Conservation (phyloP, 2,329 filamentous ascomycete genomes). For the Monascus ruber region DNA sequence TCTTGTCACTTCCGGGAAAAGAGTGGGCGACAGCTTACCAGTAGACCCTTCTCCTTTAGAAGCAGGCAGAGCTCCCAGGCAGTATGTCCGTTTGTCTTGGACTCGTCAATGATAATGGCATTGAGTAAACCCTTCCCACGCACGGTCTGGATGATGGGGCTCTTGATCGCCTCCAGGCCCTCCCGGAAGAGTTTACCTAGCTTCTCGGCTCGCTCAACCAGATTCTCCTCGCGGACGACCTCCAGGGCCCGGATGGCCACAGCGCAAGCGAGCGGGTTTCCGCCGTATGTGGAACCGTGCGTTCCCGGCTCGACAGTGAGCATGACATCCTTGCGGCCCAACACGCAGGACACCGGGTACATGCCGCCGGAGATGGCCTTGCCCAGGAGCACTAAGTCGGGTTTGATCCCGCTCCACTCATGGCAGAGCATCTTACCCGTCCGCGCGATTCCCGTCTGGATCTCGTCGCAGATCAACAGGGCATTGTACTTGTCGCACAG, state of each 20-base stretch:
- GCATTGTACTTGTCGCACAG: slow-evolving; percentile 95
- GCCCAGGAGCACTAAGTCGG: slow-evolving; percentile 85
- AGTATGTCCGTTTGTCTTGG: slow-evolving; percentile 68
- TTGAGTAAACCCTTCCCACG: slow-evolving; percentile 92
- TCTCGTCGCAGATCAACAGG: slow-evolving; percentile 93
- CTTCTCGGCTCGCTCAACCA: slow-evolving; percentile 70
- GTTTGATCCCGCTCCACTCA: slow-evolving; percentile 90
- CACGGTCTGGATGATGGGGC: slow-evolving; percentile 67
- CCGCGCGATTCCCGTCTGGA: slow-evolving; percentile 92
- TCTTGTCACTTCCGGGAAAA: background rate
- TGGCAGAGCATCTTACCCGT: slow-evolving; percentile 90
- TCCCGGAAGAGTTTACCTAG: slow-evolving; percentile 76
- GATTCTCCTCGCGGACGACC: slow-evolving; percentile 80
- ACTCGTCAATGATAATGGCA: slow-evolving; percentile 90
- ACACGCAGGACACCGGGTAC: slow-evolving; percentile 94
- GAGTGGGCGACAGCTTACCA: slow-evolving; percentile 49
- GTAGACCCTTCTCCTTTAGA: slow-evolving; percentile 84
- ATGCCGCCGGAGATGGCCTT: slow-evolving; percentile 98
- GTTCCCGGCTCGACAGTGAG: slow-evolving; percentile 91
- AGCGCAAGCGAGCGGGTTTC: slow-evolving; percentile 89
- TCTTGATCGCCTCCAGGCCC: slow-evolving; percentile 62
- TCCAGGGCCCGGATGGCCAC: slow-evolving; percentile 92
- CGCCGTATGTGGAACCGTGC: slow-evolving; percentile 96
- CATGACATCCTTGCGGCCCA: slow-evolving; percentile 85
- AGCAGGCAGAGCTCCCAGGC: slow-evolving; percentile 96